Evolutionary conservation across 2,329 filamentous ascomycete genomes (phyloP).

Genomic region (Tolypocladium paradoxum): DNA sequence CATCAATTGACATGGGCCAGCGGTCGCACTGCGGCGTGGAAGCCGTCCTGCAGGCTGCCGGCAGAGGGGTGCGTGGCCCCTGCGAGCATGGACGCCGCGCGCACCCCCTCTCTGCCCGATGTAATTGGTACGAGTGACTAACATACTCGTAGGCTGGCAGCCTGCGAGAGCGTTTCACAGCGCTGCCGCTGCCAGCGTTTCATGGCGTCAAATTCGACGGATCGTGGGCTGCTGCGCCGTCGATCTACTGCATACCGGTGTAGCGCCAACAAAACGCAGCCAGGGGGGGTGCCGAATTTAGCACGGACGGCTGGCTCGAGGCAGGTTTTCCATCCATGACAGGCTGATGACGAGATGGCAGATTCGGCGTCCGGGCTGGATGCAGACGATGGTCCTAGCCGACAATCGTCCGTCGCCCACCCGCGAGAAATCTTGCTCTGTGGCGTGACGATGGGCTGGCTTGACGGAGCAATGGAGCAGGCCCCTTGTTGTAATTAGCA

Average conservation of each 20-base stretch:
- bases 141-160: too few relatives aligned
- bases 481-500: background rate
- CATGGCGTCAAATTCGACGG: background rate
- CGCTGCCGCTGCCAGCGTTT: background rate
- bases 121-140: background rate
- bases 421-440: background rate
- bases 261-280: background rate
- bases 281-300: background rate
- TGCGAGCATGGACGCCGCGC: background rate
- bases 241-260: background rate
- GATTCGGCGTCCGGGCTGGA: background rate
- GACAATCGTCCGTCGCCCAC: background rate
- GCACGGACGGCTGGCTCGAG: background rate
- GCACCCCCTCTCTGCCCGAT: background rate
- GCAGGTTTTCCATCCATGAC: background rate
- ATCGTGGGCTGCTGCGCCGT: background rate
- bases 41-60: background rate
- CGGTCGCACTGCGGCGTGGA: background rate
- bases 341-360: background rate
- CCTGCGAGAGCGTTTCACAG: background rate
- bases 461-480: background rate
- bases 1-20: background rate
- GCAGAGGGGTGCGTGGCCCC: background rate
- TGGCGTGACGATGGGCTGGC: background rate
- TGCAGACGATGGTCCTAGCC: background rate